Percentiles rank a stretch among this genome's conserved stretches.
phyloP scores from a whole-genome alignment of 2,329 filamentous ascomycete genomes.

The Trichocomaceae sp. region DNA sequence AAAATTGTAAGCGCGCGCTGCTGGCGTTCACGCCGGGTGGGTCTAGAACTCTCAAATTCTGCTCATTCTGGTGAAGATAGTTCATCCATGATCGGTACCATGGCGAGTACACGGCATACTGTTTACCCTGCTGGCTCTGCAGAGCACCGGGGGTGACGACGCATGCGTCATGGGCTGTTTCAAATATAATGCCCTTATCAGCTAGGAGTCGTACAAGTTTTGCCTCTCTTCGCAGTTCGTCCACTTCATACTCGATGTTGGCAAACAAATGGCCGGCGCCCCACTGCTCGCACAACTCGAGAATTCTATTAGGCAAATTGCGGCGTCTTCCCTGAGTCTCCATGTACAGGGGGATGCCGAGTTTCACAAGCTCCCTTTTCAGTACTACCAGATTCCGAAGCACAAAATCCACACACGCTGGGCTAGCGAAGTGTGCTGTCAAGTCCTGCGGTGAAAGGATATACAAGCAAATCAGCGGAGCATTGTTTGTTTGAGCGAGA shows the following conservation, averaged over 20 bases:
- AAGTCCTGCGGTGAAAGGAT: slow-evolving; percentile 78
- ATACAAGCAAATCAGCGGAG: slow-evolving; percentile 71
- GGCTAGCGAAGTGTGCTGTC: slow-evolving; percentile 68
- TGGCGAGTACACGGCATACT: slow-evolving; percentile 77
- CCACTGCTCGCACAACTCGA: slow-evolving; percentile 65
- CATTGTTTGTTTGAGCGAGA: slow-evolving; percentile 58
- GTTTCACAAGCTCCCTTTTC: slow-evolving; percentile 57
- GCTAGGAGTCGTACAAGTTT: slow-evolving; percentile 56
- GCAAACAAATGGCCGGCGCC: slow-evolving; percentile 67
- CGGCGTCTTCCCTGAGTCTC: slow-evolving; percentile 64
- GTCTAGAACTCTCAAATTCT: slow-evolving; percentile 55
- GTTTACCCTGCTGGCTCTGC: slow-evolving; percentile 61
- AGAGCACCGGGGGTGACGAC: slow-evolving; percentile 69
- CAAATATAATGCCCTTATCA: slow-evolving; percentile 59
- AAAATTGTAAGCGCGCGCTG: slow-evolving; percentile 43
- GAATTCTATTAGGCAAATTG: slow-evolving; percentile 53
- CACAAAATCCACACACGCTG: slow-evolving; percentile 72
- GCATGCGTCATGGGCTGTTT: slow-evolving; percentile 73
- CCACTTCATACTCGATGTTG: slow-evolving; percentile 88
- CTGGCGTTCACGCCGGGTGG: slow-evolving; percentile 52
- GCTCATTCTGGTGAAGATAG: slow-evolving; percentile 63
- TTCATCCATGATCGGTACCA: slow-evolving; percentile 75
- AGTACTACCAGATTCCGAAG: slow-evolving; percentile 64
- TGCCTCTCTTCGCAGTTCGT: slow-evolving; percentile 74
- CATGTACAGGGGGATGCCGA: slow-evolving; percentile 72